A percentile compares a stretch with the other conserved stretches of the same genome.
Evolutionary conservation across 306 rosid genomes (phyloP).

Genomic region (Lotus japonicus): DNA sequence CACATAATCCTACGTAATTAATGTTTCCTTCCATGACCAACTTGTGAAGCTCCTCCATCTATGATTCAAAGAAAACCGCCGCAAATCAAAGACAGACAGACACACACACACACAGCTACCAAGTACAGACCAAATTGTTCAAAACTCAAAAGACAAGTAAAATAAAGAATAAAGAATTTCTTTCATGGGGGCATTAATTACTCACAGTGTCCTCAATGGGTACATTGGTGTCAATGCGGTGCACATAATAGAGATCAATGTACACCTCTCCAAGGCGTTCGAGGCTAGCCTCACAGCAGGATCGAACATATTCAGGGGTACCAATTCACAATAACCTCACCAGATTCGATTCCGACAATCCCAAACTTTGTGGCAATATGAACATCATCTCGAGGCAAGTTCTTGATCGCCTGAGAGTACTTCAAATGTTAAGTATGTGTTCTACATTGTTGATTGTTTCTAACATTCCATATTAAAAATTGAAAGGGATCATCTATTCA

Average conservation of each 20-base stretch:
- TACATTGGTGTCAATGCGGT: constrained; percentile 61
- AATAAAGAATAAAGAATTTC: neutral
- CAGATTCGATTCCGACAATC: constrained; percentile 23
- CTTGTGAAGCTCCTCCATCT: constrained; percentile 59
- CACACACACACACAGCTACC: neutral
- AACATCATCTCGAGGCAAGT: constrained; percentile 61
- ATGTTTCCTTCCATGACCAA: constrained; percentile 59
- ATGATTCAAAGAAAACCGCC: neutral
- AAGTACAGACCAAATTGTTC: neutral
- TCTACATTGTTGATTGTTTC: too few species aligned
- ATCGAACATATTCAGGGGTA: constrained; percentile 73
- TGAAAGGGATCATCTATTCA: too few species aligned
- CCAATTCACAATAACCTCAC: constrained; percentile 42
- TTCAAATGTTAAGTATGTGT: neutral
- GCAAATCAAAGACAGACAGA: neutral
- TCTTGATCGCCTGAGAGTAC: constrained; percentile 51
- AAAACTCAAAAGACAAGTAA: neutral
- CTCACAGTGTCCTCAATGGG: constrained; percentile 85
- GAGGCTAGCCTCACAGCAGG: constrained; percentile 71
- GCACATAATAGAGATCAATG: constrained; percentile 88
- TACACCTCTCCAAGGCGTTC: constrained; percentile 60
- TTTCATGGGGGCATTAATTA: neutral
- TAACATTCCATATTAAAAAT: too few species aligned
- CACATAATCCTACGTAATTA: constrained; percentile 59
- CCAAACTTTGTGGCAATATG: constrained; percentile 87